These are phyloP conservation scores for Leccinum huronense DNA, from an alignment of 1,284 basidiomycete species.

Conservation along the genomic window DNA sequence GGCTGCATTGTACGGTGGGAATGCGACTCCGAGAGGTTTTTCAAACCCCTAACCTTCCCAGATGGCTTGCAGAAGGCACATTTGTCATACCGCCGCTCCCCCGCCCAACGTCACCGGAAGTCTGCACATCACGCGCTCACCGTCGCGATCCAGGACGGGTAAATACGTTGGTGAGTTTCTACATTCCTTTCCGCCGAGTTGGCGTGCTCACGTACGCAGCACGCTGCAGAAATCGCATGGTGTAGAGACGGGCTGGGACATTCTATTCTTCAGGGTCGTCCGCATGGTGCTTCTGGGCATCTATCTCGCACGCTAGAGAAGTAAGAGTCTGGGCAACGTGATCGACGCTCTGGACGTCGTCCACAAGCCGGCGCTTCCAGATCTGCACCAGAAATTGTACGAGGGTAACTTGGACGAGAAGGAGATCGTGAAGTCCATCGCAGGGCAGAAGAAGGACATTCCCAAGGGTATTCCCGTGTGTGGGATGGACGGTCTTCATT, in stretches of 20 bases:
- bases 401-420: conserved; percentile 94
- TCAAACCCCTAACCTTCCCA: no score
- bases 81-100: no score
- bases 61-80: no score
- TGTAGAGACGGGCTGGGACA: conserved; percentile 43
- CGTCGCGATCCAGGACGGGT: no score
- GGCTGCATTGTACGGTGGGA: no score
- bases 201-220: no score
- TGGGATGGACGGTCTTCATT: conserved; percentile 94
- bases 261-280: conserved; percentile 98
- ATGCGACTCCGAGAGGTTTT: no score
- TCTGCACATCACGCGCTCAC: no score
- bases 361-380: conserved; percentile 79
- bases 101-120: no score
- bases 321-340: conserved; percentile 97
- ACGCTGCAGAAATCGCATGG: no score
- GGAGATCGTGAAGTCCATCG: conserved; percentile 88
- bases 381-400: conserved; percentile 46
- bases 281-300: conserved; percentile 96
- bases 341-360: conserved; percentile 98
- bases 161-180: no score
- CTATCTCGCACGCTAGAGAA: conserved; percentile 94
- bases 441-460: conserved; percentile 89
- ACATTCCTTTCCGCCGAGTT: no score
- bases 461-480: conserved; percentile 99